These are phyloP conservation scores for Kodamaea sagamina DNA, from an alignment of 805 yeast species.

Conservation along the genomic window DNA sequence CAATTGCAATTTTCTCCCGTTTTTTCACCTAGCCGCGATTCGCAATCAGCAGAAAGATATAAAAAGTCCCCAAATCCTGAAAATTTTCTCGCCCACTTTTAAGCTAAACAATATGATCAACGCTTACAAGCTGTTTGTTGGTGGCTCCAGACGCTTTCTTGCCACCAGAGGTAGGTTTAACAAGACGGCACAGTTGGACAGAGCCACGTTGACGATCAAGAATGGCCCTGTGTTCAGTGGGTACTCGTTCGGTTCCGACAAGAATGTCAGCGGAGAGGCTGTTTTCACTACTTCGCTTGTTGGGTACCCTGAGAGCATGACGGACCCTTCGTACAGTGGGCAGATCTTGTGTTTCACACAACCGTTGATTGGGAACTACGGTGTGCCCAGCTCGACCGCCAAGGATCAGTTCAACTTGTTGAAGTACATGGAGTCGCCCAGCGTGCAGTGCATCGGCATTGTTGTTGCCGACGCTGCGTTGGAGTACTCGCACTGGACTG, in stretches of 20 bases:
- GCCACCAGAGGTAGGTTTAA: slow-evolving; percentile 40
- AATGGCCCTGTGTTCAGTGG: slow-evolving; percentile 95
- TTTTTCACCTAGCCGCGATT: slow-evolving; percentile 33
- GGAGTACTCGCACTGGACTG: slow-evolving; percentile 99
- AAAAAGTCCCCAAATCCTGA: slow-evolving; percentile 7
- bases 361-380: slow-evolving; percentile 97
- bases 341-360: slow-evolving; percentile 96
- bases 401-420: slow-evolving; percentile 84
- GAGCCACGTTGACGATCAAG: slow-evolving; percentile 88
- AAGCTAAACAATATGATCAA: slow-evolving; percentile 12
- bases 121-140: slow-evolving; percentile 13
- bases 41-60: slow-evolving; percentile 27
- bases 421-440: slow-evolving; percentile 89
- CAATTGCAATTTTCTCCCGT: slow-evolving; percentile 19
- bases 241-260: slow-evolving; percentile 92
- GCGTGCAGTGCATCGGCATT: slow-evolving; percentile 91
- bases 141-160: slow-evolving; percentile 26
- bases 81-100: slow-evolving; percentile 9
- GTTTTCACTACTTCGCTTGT: slow-evolving; percentile 97
- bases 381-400: slow-evolving; percentile 84
- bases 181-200: slow-evolving; percentile 51
- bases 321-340: slow-evolving; percentile 97
- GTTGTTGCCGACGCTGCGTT: slow-evolving; percentile 95
- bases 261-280: slow-evolving; percentile 92
- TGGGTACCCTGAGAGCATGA: slow-evolving; percentile 98